Evolutionary conservation across 129 eudicot genomes (phyloP), one percentile per base, ranked within the genome.

Genomic region (Flaveria ramosissima): DNA sequence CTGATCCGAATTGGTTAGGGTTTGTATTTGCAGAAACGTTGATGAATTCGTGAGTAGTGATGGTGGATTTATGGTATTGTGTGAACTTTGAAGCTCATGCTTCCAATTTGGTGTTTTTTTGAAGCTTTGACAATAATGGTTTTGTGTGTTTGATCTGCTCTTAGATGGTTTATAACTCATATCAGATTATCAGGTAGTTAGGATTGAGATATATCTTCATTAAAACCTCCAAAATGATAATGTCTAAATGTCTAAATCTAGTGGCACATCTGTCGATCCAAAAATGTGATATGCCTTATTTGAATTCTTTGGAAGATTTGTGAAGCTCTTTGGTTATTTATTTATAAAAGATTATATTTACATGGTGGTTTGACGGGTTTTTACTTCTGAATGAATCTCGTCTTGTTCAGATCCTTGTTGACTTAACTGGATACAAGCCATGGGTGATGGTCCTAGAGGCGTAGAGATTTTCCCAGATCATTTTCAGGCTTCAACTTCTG

Each of bases 371-470:
- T 36, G 41, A 6, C 41, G 53, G 4, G 46, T 76, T 76, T 14
- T 41, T 2, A 52, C 65, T 70, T 45, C 51, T 46, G 71, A 46
- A 27, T 27, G 21, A 48, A 79, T 59, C 70, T 48, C 51, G 43
- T 19, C 16, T 73, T 46, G 41, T 36, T 59, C 69, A 64, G 66
- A 66, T 43, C 70, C 14, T 42, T 42, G 72, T 52, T 59, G 61
- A 71, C 75, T 16, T 17, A 1, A 72, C 79, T 72, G 76, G 45
- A 77, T 45, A 39, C 36, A 15, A 81, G 72, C 80, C 80, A 94
- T 94, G 97, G 96, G 97, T 65, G 98, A 89, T 87, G 96, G 97
- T 62, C 93, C 97, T 74, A 81, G 88, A 64, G 89, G 91, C 19
- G 76, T 94, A 74, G 83, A 94, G 73, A 74, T 94, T 27, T 83